These are phyloP conservation scores for Telfairia occidentalis DNA, from an alignment of 331 rosid species.

Conservation along the genomic window DNA sequence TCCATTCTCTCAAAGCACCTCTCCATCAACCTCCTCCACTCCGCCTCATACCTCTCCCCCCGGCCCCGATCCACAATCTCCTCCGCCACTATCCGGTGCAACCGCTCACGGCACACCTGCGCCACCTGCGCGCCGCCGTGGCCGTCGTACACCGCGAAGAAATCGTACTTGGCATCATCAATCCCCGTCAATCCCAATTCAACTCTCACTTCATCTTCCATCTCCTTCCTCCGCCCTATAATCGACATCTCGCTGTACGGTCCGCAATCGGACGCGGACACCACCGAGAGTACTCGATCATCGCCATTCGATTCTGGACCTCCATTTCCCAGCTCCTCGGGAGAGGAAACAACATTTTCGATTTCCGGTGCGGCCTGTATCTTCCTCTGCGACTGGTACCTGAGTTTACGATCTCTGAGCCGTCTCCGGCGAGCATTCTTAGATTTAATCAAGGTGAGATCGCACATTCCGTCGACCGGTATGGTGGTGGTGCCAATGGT, in stretches of 20 bases:
- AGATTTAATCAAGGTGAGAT: not conserved
- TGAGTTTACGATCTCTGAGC: not conserved
- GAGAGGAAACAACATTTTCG: too few species aligned
- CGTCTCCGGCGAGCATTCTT: not conserved
- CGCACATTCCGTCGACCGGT: not conserved
- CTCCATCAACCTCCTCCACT: slow-evolving; percentile 70
- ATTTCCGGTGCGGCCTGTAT: not conserved
- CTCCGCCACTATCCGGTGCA: slow-evolving; percentile 48
- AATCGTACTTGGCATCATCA: slow-evolving; percentile 31
- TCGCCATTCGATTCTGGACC: not conserved
- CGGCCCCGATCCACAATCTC: slow-evolving; percentile 21
- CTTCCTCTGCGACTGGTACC: not conserved
- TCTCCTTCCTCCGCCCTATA: slow-evolving; percentile 65
- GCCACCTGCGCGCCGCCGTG: slow-evolving; percentile 77
- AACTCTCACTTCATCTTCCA: slow-evolving; percentile 74
- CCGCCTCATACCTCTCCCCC: slow-evolving; percentile 10
- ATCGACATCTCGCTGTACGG: slow-evolving; percentile 45
- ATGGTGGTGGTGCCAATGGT: too few species aligned
- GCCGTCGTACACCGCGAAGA: slow-evolving; percentile 72
- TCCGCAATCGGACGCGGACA: not conserved
- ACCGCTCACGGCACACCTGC: slow-evolving; percentile 41
- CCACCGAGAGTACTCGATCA: not conserved
- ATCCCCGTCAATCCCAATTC: slow-evolving; percentile 37
- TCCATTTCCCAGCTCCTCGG: too few species aligned
- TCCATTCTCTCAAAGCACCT: slow-evolving; percentile 68